Conservation (phyloP, 208 protist genomes). For the Trypanosoma avium region DNA sequence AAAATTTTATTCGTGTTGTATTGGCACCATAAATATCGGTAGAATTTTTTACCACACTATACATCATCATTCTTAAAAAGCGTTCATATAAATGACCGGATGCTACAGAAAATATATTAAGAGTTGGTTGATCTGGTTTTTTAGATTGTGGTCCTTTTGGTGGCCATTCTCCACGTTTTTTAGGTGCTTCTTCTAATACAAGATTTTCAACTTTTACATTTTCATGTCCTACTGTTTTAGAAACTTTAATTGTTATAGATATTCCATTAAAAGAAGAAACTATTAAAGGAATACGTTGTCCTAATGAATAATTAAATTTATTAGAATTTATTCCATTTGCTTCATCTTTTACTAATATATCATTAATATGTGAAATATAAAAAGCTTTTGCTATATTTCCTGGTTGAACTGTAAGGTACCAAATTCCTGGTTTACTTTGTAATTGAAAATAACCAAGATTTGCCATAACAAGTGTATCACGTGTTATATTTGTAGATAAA, state of each 20-base stretch:
- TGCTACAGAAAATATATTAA: slow-evolving; percentile 98
- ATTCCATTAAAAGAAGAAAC: slow-evolving; percentile 59
- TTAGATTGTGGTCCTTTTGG: slow-evolving; percentile 13
- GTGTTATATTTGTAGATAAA: slow-evolving; percentile 14
- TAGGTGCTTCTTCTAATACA: not conserved
- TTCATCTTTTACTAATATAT: slow-evolving; percentile 6
- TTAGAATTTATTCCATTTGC: not conserved
- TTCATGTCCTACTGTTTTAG: slow-evolving; percentile 16
- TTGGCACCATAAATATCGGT: slow-evolving; percentile 74
- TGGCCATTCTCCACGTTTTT: slow-evolving; percentile 36
- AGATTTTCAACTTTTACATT: slow-evolving; percentile 9
- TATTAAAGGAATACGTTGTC: slow-evolving; percentile 44
- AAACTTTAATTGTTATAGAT: slow-evolving; percentile 33
- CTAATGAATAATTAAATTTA: slow-evolving; percentile 19
- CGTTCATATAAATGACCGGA: slow-evolving; percentile 98
- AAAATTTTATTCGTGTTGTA: slow-evolving; percentile 97
- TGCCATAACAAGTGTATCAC: slow-evolving; percentile 96
- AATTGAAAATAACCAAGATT: slow-evolving; percentile 98
- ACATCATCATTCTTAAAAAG: slow-evolving; percentile 99
- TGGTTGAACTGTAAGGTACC: slow-evolving; percentile 68
- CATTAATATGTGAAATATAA: slow-evolving; percentile 47
- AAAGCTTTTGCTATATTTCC: slow-evolving; percentile 57
- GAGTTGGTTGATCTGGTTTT: slow-evolving; percentile 71
- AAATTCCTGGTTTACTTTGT: slow-evolving; percentile 89
- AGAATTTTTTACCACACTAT: slow-evolving; percentile 92